phyloP scores from a whole-genome alignment of 2,329 filamentous ascomycete genomes.

The Microsporum audouinii region DNA sequence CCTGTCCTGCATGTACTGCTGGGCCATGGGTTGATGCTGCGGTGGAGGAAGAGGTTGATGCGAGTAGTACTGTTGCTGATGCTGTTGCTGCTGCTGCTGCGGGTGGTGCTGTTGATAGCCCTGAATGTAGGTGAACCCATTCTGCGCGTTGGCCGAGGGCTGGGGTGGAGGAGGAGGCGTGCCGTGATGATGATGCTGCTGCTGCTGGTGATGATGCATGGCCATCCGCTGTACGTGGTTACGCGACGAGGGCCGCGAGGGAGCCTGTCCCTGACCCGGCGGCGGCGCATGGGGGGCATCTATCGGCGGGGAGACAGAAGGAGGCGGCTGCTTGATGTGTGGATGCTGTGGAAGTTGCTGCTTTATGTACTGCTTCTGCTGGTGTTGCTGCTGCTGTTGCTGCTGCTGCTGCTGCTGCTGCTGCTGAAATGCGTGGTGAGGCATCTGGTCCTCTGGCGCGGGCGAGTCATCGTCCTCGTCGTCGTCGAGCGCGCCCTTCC shows the following conservation, averaged over 20 bases:
- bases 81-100: conserved; percentile 1
- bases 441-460: conserved; percentile 51
- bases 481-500: conserved; percentile 61
- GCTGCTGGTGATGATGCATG: conserved; percentile 58
- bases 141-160: not conserved
- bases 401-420: conserved; percentile 33
- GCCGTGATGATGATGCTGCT: conserved; percentile 44
- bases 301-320: conserved; percentile 76
- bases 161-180: conserved; percentile 20
- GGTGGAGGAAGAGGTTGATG: conserved; percentile 15
- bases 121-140: not conserved
- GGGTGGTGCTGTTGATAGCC: conserved; percentile 18
- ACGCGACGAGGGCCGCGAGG: conserved; percentile 67
- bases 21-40: conserved; percentile 38
- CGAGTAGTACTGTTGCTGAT: conserved; percentile 4
- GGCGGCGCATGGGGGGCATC: conserved; percentile 53
- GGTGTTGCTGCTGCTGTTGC: conserved; percentile 31
- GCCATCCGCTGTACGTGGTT: conserved; percentile 66
- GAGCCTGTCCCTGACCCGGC: conserved; percentile 67
- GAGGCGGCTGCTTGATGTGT: conserved; percentile 60
- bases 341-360: too few species aligned
- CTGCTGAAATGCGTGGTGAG: conserved; percentile 36
- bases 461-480: conserved; percentile 73
- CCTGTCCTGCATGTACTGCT: conserved; percentile 64
- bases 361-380: conserved; percentile 11